Evolutionary conservation across 768 basidiomycete species (phyloP).

Genomic region (Trametes cingulata): DNA sequence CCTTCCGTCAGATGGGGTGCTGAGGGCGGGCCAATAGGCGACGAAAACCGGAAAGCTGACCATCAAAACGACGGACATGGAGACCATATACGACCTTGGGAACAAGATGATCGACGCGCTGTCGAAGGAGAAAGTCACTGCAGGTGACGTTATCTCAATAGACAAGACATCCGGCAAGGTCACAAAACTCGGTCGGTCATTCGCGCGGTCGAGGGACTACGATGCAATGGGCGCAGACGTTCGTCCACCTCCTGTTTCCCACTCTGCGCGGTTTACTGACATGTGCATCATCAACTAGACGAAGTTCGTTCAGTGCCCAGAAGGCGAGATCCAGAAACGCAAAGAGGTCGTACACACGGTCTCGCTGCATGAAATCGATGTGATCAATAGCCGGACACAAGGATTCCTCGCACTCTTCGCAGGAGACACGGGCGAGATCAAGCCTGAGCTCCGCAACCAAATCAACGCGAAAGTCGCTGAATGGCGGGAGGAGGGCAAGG

Average conservation of each 20-base stretch:
- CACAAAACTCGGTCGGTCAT: conserved; percentile 93
- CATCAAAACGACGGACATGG: conserved; percentile 99
- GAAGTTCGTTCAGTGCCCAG: conserved; percentile 96
- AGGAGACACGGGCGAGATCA: conserved; percentile 98
- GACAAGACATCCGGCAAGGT: conserved; percentile 98
- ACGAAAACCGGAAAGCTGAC: conserved; percentile 98
- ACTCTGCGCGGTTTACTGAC: too few species aligned
- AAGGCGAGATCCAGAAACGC: conserved; percentile 96
- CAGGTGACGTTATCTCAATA: conserved; percentile 93
- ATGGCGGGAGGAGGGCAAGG: conserved; percentile 99
- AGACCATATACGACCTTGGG: conserved; percentile 97
- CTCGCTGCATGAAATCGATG: conserved; percentile 97
- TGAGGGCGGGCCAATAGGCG: conserved; percentile 53
- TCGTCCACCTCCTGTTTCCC: conserved; percentile 6
- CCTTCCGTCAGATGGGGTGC: not conserved
- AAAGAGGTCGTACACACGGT: conserved; percentile 98
- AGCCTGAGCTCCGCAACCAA: conserved; percentile 93
- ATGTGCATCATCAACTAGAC: conserved; percentile 56
- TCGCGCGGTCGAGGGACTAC: conserved; percentile 96
- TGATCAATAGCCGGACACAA: conserved; percentile 98
- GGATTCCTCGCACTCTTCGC: conserved; percentile 95
- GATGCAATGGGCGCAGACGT: conserved; percentile 99
- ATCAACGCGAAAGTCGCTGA: conserved; percentile 97
- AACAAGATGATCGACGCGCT: conserved; percentile 99
- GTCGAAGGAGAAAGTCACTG: conserved; percentile 94